Percentiles rank a stretch among this genome's conserved stretches.
Evolutionary conservation across 2,329 filamentous ascomycete genomes (phyloP).

Genomic region (Fusarium pseudograminearum): DNA sequence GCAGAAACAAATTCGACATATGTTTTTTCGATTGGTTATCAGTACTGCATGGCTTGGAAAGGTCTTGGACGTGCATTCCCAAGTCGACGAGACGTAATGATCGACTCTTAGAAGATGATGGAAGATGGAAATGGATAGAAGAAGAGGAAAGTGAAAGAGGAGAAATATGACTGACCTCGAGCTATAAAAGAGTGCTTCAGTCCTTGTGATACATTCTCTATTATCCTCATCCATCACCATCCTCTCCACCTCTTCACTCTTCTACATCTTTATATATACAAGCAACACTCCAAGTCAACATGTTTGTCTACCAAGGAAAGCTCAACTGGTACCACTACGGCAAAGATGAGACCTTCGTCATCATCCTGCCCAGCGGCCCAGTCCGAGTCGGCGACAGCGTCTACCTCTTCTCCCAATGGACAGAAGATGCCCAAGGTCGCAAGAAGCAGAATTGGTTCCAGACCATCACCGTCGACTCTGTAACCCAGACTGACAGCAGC

Average conservation of each 20-base stretch:
- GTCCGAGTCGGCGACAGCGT: constrained; percentile 37
- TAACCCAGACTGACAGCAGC: constrained; percentile 5
- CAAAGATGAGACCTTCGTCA: constrained; percentile 32
- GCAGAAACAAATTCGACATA: background rate
- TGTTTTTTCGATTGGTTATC: background rate
- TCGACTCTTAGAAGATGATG: background rate
- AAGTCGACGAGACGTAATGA: too few species aligned
- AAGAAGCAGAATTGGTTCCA: constrained; percentile 38
- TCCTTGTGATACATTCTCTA: accelerated
- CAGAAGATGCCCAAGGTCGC: constrained; percentile 7
- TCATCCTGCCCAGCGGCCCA: constrained; percentile 34
- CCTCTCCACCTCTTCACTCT: background rate
- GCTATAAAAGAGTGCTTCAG: background rate
- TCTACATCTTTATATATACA: background rate
- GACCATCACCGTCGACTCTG: constrained; percentile 11
- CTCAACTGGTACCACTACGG: constrained; percentile 37
- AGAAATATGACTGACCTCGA: background rate
- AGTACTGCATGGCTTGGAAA: background rate
- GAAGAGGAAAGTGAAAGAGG: background rate
- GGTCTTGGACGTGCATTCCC: background rate
- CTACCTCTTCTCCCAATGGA: constrained; percentile 44
- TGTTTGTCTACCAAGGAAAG: constrained; percentile 42
- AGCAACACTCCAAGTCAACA: background rate
- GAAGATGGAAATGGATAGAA: background rate
- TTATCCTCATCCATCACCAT: background rate